phyloP scores from a whole-genome alignment of 345 rosid genomes.

The Gossypium mustelinum region DNA sequence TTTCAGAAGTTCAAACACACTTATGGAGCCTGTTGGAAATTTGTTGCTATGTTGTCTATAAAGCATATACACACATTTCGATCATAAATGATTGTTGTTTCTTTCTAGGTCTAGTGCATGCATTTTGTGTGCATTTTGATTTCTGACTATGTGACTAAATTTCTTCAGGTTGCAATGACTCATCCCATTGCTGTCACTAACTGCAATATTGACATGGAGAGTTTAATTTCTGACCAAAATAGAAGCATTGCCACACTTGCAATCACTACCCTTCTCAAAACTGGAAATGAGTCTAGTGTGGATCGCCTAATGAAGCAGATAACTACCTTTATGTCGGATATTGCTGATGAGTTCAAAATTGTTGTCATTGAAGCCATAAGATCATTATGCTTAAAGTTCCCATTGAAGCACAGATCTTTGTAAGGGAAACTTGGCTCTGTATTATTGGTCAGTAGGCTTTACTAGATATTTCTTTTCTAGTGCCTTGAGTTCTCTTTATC shows the following conservation, averaged over 20 bases:
- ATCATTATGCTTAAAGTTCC: constrained; percentile 91
- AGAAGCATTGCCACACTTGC: constrained; percentile 99
- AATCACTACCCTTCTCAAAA: constrained; percentile 90
- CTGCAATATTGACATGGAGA: constrained; percentile 99
- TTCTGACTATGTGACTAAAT: background rate
- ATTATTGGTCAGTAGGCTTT: background rate
- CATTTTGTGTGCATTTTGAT: background rate
- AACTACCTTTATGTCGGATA: constrained; percentile 97
- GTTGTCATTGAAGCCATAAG: constrained; percentile 97
- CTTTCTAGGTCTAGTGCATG: background rate
- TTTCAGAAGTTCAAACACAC: background rate
- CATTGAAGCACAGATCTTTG: constrained; percentile 93
- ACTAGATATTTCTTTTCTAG: background rate
- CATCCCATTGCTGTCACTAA: constrained; percentile 98
- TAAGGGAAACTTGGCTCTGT: constrained; percentile 32
- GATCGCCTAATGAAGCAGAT: constrained; percentile 99
- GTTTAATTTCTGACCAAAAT: constrained; percentile 93
- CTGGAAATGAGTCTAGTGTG: constrained; percentile 97
- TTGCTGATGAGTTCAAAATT: constrained; percentile 98
- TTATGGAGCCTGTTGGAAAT: background rate
- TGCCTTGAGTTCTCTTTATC: background rate
- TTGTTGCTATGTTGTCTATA: background rate
- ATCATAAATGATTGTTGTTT: background rate
- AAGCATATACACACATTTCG: background rate
- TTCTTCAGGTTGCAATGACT: constrained; percentile 88